These are phyloP conservation scores for Tuber calosporum DNA, from an alignment of 495 filamentous ascomycete species.

Conservation along the genomic window DNA sequence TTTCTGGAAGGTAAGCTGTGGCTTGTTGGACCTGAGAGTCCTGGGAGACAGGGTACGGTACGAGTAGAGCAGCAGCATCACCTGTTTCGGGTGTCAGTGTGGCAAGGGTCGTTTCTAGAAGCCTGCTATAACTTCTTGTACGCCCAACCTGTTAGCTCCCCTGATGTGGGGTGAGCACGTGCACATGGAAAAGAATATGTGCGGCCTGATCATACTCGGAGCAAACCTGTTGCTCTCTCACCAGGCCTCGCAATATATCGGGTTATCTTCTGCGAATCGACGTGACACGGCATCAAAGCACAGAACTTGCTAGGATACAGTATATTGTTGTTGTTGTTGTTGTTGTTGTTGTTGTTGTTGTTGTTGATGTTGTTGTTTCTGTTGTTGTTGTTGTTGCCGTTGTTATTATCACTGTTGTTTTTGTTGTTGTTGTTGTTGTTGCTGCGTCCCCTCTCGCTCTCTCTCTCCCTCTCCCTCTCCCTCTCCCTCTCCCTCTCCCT, in stretches of 20 bases:
- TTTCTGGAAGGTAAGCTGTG: background rate
- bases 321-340: background rate
- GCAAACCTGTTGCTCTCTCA: background rate
- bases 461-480: background rate
- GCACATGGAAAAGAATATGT: constrained; percentile 20
- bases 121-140: constrained; percentile 12
- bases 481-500: background rate
- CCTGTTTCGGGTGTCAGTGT: constrained; percentile 19
- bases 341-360: background rate
- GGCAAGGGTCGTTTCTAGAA: constrained; percentile 36
- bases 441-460: background rate
- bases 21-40: background rate
- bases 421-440: too few relatives aligned
- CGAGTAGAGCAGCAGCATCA: too few relatives aligned
- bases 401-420: too few relatives aligned
- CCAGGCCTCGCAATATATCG: constrained; percentile 20
- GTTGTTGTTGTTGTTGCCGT: too few relatives aligned
- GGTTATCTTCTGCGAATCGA: constrained; percentile 25
- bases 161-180: constrained; percentile 35
- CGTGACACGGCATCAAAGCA: constrained; percentile 25
- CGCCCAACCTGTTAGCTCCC: constrained; percentile 20
- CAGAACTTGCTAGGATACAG: background rate
- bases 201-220: background rate
- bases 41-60: constrained; percentile 13
- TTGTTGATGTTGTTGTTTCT: background rate